Evolutionary conservation across 108 stramenopile genomes (phyloP).

Genomic region (Nannochloropsis salina): DNA sequence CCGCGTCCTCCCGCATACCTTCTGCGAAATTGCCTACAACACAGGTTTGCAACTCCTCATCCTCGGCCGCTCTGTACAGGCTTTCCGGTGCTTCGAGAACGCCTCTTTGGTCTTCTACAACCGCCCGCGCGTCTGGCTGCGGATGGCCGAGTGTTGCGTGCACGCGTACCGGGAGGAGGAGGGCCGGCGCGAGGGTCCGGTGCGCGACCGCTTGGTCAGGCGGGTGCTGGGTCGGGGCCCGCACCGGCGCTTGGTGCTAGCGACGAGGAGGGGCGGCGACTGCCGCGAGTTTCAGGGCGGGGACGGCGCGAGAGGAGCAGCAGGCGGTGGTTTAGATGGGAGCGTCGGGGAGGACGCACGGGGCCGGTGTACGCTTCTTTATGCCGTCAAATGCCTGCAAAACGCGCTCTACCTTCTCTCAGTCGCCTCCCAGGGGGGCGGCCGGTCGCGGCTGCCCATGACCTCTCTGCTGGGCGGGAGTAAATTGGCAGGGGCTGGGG

Average conservation of each 20-base stretch:
- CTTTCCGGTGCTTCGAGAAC: slow-evolving; percentile 42
- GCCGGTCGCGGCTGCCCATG: background rate
- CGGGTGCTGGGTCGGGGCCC: background rate
- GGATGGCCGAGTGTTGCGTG: slow-evolving; percentile 45
- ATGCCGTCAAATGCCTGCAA: slow-evolving; percentile 12
- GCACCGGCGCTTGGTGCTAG: background rate
- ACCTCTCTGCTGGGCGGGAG: background rate
- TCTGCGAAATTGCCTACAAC: slow-evolving; percentile 42
- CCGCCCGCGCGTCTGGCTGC: slow-evolving; percentile 41
- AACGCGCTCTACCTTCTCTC: background rate
- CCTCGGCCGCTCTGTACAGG: slow-evolving; percentile 25
- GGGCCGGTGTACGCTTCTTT: background rate
- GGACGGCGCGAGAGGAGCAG: background rate
- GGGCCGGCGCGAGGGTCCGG: background rate
- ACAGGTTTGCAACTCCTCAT: slow-evolving; percentile 41
- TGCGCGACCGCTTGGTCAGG: slow-evolving; percentile 5
- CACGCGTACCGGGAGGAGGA: slow-evolving; percentile 19
- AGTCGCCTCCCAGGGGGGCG: background rate
- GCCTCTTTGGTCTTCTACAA: slow-evolving; percentile 44
- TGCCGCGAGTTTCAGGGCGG: too few relatives aligned
- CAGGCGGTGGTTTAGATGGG: background rate
- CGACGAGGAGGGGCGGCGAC: background rate
- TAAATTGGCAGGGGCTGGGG: background rate
- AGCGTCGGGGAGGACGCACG: background rate
- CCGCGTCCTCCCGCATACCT: background rate